A percentile compares a stretch with the other conserved stretches of the same genome.
phyloP scores from a whole-genome alignment of 192 early-diverging fungal species.

The Rhizophagus clarus region DNA sequence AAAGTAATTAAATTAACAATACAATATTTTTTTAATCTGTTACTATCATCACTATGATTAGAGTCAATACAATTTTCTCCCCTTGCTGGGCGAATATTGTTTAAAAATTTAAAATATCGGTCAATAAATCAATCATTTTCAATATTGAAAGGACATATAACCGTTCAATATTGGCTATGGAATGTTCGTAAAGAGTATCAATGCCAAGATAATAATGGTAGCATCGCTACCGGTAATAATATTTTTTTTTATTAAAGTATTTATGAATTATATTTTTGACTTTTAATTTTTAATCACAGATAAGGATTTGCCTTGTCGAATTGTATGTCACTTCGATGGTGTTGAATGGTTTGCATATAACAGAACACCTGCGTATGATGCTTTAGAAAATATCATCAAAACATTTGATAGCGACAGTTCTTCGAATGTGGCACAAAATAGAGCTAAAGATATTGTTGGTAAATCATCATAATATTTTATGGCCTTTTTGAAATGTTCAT shows the following conservation, averaged over 20 bases:
- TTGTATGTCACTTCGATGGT: slow-evolving; percentile 69
- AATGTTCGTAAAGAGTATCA: slow-evolving; percentile 48
- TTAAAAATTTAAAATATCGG: slow-evolving; percentile 73
- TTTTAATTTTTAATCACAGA: slow-evolving; percentile 18
- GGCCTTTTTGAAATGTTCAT: background rate
- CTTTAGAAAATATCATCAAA: slow-evolving; percentile 47
- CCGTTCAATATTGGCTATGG: slow-evolving; percentile 73
- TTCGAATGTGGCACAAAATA: background rate
- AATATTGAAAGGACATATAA: slow-evolving; percentile 73
- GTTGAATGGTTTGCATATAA: slow-evolving; percentile 86
- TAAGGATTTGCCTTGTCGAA: slow-evolving; percentile 50
- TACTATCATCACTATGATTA: slow-evolving; percentile 28
- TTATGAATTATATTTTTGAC: background rate
- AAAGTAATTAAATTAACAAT: background rate
- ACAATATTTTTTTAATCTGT: background rate
- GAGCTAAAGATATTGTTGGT: slow-evolving; percentile 14
- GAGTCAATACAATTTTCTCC: slow-evolving; percentile 71
- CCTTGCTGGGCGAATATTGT: slow-evolving; percentile 73
- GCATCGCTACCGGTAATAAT: slow-evolving; percentile 5
- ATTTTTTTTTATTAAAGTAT: background rate
- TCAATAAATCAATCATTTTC: slow-evolving; percentile 70
- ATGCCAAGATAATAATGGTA: slow-evolving; percentile 25
- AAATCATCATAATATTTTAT: background rate
- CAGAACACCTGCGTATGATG: slow-evolving; percentile 69
- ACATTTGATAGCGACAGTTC: slow-evolving; percentile 13